Base-by-base conservation (phyloP, 768 basidiomycete species). In the Galerina sulciceps region DNA sequence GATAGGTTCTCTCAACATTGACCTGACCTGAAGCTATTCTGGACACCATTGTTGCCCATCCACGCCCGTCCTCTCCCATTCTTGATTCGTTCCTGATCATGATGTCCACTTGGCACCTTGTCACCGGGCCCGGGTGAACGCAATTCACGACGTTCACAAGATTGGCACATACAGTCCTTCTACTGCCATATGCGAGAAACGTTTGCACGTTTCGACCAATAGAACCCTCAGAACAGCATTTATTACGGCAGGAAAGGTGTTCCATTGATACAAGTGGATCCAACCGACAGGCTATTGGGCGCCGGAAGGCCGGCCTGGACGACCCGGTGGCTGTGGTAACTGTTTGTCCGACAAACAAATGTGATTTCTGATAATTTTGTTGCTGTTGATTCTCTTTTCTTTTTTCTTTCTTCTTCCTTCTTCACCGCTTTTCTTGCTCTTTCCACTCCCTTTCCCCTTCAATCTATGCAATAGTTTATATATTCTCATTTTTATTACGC, bases 301-400 rank as follows among this genome's bases (percentile, higher is more conserved):
- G 20, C 31, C 15, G 11, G 48, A 18, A 13, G 49, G 15, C 49
- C 49, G 49, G 49, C 36, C 38, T 6, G 13, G 18, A 22, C 36
- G 20, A 13, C 20, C 47, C 54, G 66, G 79, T 83, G 81, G 82
- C 81, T 76, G 76, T 82, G 79, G 65, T 57, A 58, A 63, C 68
- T 80, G 69, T 81, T 79, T 79, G 64, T 53, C 22, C 57, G 55
- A 63, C 74, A 77, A 76, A 75, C 64, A 76, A 68, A 53, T 49
- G 67, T 65, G 70, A 69, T 71, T 69, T 58, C 49, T 61, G 71
- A 71, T 72, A 73, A 69, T 71, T 75, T 72, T 31, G 26, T 72
- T 69, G 59, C 53, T 50, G 57, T 38, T 51, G 58, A 57, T 57
- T 49, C 36, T 50, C 57, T 58, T 48, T 43, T 57, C 60, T 57